Evolutionary conservation across 352 stramenopile genomes (phyloP).

Genomic region (Pythium aquatile): DNA sequence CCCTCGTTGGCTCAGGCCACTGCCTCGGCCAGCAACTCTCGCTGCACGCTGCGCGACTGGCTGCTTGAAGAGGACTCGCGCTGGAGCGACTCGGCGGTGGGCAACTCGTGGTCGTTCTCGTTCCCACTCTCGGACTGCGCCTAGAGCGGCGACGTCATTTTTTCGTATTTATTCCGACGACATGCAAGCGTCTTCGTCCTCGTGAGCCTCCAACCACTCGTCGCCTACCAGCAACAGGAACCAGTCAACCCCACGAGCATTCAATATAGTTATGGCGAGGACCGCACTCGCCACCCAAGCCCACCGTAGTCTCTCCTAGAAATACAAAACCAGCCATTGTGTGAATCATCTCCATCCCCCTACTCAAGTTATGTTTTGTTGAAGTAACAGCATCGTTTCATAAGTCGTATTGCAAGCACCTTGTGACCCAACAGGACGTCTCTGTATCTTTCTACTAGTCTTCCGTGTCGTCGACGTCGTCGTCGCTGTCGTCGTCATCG

Average conservation of each 20-base stretch:
- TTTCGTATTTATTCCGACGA: slow-evolving; percentile 6
- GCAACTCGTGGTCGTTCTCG: slow-evolving; percentile 60
- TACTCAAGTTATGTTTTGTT: neutral
- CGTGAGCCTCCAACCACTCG: neutral
- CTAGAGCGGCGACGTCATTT: slow-evolving; percentile 12
- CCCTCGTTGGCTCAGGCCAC: slow-evolving; percentile 4
- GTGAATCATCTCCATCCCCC: neutral
- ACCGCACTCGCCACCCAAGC: neutral
- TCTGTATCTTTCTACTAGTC: slow-evolving; percentile 10
- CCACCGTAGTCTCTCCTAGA: neutral
- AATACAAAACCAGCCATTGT: neutral
- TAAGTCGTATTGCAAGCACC: neutral
- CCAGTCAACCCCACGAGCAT: neutral
- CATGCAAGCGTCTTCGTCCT: neutral
- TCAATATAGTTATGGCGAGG: neutral
- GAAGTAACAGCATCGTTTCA: neutral
- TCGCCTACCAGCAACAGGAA: neutral
- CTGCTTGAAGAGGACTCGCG: slow-evolving; percentile 56
- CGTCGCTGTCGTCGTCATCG: slow-evolving; percentile 28
- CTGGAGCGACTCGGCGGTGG: slow-evolving; percentile 51
- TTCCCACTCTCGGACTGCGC: slow-evolving; percentile 47
- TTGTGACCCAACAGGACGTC: neutral
- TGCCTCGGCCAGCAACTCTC: slow-evolving; percentile 26
- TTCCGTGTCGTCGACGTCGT: slow-evolving; percentile 18
- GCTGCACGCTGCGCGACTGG: slow-evolving; percentile 51